A percentile compares a stretch with the other conserved stretches of the same genome.
phyloP scores from a whole-genome alignment of 805 yeast species.

The Suhomyces faveliae region DNA sequence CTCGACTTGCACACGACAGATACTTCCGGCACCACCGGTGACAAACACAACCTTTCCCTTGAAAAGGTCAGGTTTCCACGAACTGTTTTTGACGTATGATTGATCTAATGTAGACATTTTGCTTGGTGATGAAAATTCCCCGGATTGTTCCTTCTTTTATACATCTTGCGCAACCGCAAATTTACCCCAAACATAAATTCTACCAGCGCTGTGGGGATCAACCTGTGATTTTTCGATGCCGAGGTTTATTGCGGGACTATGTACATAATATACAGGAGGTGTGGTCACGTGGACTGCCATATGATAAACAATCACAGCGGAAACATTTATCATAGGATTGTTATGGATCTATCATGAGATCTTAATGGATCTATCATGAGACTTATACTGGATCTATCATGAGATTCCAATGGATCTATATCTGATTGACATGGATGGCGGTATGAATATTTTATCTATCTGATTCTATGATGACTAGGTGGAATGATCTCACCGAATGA shows the following conservation, averaged over 20 bases:
- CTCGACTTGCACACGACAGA: constrained; percentile 85
- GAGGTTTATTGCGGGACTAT: neutral
- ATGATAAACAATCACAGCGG: no score
- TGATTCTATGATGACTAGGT: no score
- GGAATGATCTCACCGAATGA: no score
- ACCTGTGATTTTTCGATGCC: neutral
- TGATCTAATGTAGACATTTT: constrained; percentile 32
- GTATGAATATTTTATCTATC: no score
- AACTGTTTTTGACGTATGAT: constrained; percentile 26
- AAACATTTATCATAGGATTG: no score
- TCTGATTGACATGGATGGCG: no score
- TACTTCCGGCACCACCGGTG: constrained; percentile 97
- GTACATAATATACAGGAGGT: neutral
- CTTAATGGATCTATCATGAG: no score
- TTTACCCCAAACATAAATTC: no score
- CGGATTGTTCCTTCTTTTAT: neutral
- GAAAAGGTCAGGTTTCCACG: constrained; percentile 63
- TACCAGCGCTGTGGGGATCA: neutral
- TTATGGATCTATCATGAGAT: no score
- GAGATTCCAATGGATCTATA: no score
- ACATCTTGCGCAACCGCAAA: neutral
- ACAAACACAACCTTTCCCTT: constrained; percentile 84
- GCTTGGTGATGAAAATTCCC: neutral
- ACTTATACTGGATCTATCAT: no score
- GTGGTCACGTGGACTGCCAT: neutral